Evolutionary conservation across 495 filamentous ascomycete species (phyloP).

Genomic region (Aspergillus incahuasiensis): DNA sequence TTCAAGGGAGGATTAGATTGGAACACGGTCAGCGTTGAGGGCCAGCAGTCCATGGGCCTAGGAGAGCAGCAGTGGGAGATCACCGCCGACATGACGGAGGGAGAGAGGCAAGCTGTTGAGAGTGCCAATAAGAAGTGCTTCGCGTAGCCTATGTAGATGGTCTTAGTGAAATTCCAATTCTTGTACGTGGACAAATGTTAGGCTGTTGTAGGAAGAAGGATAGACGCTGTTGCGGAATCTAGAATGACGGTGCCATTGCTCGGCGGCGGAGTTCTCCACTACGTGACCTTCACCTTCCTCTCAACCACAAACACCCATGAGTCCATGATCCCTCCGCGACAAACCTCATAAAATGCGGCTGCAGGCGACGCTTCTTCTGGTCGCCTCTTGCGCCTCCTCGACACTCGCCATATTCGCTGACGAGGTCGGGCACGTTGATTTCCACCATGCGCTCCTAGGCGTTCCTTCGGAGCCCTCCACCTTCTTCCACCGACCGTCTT

Average conservation of each 20-base stretch:
- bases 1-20: conserved; percentile 40
- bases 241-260: background rate
- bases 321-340: conserved; percentile 29
- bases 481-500: conserved; percentile 87
- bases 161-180: background rate
- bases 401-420: conserved; percentile 73
- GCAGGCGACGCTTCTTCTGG: conserved; percentile 38
- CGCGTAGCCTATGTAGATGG: background rate
- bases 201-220: background rate
- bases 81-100: conserved; percentile 42
- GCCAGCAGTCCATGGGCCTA: conserved; percentile 57
- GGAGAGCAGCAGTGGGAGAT: conserved; percentile 45
- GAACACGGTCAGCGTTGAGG: conserved; percentile 37
- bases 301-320: conserved; percentile 9
- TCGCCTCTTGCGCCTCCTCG: conserved; percentile 39
- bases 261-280: conserved; percentile 2
- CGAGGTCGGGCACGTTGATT: conserved; percentile 89
- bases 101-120: conserved; percentile 53
- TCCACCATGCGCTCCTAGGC: conserved; percentile 85
- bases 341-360: conserved; percentile 38
- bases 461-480: conserved; percentile 74
- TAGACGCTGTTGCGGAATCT: background rate
- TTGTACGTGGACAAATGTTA: background rate
- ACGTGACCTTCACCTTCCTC: conserved; percentile 2
- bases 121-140: conserved; percentile 56